Base-by-base conservation (phyloP, 2,329 filamentous ascomycete genomes). In the Xylariaceae sp. region DNA sequence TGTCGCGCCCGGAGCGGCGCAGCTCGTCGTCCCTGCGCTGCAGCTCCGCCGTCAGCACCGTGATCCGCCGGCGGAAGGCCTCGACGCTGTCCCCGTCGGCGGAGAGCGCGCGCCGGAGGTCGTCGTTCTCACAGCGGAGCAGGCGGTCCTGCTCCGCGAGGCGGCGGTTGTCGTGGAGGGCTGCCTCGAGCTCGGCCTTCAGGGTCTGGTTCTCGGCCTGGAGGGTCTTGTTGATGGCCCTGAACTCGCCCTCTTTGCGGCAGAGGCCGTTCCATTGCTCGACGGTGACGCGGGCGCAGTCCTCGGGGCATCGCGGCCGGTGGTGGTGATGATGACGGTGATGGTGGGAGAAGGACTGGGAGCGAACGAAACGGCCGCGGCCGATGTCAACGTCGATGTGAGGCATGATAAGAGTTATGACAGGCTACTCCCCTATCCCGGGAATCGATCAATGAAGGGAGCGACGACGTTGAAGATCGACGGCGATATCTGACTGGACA, bases 231-330 rank as follows among this genome's bases (percentile, higher is more conserved):
- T 49, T 54, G 8, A 30, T 30, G 6, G 38, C 35, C 11, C 34
- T 31, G 11, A 48, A 19, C 19, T 26, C 35, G 11, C 47, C 51
- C 39, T 59, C 54, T 19, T 52, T 46, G 17, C 44, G 43, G 13
- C 43, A 16, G 9, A 59, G 29, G 24, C 19, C 43, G 29, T 53
- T 49, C 52, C 50, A 61, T 8, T 57, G 42, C n/a, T 54, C 50
- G 15, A 48, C 22, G 2, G 53, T 35, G 29, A 59, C 43, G 19
- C 53, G 48, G n/a, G 54, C 51, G 38, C 56, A 60, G 50, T 50
- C 44, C 7, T 59, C 53, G 32, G 45, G 48, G 32, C 55, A 59
- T 47, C 45, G 44, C 9, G 38, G 28, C 4, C 44, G 49, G 32
- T 30, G 30, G 33, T 44, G 30, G 33, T 44, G 50, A 16, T 46